Evolutionary conservation across 345 rosid species (phyloP).

Genomic region (Microcos paniculata): DNA sequence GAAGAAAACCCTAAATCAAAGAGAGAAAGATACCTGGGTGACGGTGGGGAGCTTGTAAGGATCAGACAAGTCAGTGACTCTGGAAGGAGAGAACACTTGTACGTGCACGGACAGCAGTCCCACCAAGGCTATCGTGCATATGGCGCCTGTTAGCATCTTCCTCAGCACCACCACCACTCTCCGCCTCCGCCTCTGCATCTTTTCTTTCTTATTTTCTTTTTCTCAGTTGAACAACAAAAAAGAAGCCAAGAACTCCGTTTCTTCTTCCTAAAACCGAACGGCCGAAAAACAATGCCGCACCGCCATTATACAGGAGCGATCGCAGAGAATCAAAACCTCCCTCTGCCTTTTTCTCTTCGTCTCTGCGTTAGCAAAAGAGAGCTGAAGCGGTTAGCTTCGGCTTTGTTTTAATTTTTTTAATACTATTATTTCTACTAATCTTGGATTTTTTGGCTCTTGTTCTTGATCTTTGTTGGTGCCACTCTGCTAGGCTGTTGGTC

Average conservation of each 20-base stretch:
- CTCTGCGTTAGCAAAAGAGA: neutral
- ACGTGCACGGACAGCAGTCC: slow-evolving; percentile 37
- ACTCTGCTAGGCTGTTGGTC: neutral
- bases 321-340: neutral
- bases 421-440: neutral
- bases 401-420: neutral
- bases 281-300: slow-evolving; percentile 9
- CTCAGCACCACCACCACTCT: slow-evolving; percentile 42
- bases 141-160: slow-evolving; percentile 58
- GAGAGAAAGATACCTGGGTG: slow-evolving; percentile 27
- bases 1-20: neutral
- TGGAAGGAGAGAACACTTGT: slow-evolving; percentile 52
- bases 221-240: neutral
- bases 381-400: neutral
- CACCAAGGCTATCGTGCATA: slow-evolving; percentile 47
- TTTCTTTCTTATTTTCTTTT: neutral
- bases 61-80: slow-evolving; percentile 43
- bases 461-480: neutral
- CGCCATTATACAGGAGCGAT: slow-evolving; percentile 1
- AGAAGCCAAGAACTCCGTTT: neutral
- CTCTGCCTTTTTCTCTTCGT: neutral
- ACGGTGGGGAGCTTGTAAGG: slow-evolving; percentile 42
- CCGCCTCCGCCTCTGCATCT: slow-evolving; percentile 43
- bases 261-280: neutral
- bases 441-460: neutral